Evolutionary conservation across 257 asterid genomes (phyloP), one percentile per base, ranked within the genome.

Genomic region (Solanum neorickii): DNA sequence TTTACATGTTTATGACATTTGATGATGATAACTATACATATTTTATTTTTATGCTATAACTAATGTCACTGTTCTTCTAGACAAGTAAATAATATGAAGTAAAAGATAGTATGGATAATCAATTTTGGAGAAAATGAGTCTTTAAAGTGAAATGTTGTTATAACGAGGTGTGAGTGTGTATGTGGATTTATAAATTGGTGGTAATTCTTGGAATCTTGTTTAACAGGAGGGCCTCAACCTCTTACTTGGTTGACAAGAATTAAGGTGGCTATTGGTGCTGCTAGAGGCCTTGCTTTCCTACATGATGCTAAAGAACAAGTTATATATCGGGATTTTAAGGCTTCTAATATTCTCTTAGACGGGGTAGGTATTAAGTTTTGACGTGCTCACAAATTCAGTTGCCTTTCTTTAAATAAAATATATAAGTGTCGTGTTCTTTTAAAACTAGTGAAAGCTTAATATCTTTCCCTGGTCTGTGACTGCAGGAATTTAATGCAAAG

Each of bases 341-440:
- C 99, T 82, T 94, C 99, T 4, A 96, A 95, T 91, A 93, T 96
- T 88, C 98, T 96, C 68, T 93, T 96, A 21, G 99, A 96, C 87
- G 92, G 94, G 95, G 99, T 96, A 92, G 29, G 68, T 49, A 80
- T 80, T 78, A 80, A 47, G 7, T 12, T 78, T 46, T 46, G 16
- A 46, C 18, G 13, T 0, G 8, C 66, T 78, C 84, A 46, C 13
- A 78, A 47, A 77, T 77, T 27, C 41, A 77, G 62, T 44, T 44
- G 15, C 6, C 11, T 47, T 80, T 49, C 20, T 9, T 78, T 80
- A 5, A 76, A 80, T 80, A 5, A 76, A 80, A 29, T 14, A 29
- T 16, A 16, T 1, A 9, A 5, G 44, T 29, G 42, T 29, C 1
- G 29, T 12, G 68, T 3, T 52, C 29, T 3, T 47, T 47, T 46